A percentile compares a stretch with the other conserved stretches of the same genome.
Conservation (phyloP, 257 asterid genomes). For the Scutellaria galericulata region DNA sequence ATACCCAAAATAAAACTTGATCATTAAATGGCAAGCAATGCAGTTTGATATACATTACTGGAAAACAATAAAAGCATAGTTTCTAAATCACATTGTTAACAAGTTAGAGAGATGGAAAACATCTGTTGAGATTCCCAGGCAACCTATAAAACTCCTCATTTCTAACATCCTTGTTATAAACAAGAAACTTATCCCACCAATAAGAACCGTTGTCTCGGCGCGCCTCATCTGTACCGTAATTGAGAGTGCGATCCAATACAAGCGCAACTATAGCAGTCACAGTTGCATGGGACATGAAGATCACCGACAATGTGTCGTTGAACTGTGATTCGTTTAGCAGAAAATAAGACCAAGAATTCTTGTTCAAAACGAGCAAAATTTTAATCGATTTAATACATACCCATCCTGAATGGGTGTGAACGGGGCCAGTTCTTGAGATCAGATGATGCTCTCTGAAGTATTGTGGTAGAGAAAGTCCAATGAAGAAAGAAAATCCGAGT, state of each 20-base stretch:
- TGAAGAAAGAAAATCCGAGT: constrained; percentile 66
- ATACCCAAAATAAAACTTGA: no score
- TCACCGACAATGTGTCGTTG: constrained; percentile 46
- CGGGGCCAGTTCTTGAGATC: constrained; percentile 41
- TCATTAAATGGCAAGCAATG: background rate
- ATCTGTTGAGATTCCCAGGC: constrained; percentile 63
- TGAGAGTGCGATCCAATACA: constrained; percentile 57
- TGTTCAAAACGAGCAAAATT: background rate
- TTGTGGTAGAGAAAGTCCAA: constrained; percentile 72
- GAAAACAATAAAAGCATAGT: background rate
- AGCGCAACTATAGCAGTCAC: constrained; percentile 53
- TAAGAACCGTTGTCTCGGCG: constrained; percentile 59
- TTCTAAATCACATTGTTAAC: background rate
- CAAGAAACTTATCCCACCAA: constrained; percentile 74
- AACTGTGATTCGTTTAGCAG: constrained; percentile 48
- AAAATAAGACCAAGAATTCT: background rate
- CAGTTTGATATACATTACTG: background rate
- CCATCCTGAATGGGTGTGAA: constrained; percentile 63
- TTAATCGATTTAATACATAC: constrained; percentile 30
- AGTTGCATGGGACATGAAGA: constrained; percentile 65
- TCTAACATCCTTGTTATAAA: constrained; percentile 63
- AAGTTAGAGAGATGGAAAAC: constrained; percentile 60
- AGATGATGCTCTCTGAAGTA: constrained; percentile 56
- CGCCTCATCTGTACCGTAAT: constrained; percentile 42
- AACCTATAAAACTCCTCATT: constrained; percentile 62